Conservation (phyloP, 2,329 filamentous ascomycete genomes). For the Cladosporium austrohemisphaericum region DNA sequence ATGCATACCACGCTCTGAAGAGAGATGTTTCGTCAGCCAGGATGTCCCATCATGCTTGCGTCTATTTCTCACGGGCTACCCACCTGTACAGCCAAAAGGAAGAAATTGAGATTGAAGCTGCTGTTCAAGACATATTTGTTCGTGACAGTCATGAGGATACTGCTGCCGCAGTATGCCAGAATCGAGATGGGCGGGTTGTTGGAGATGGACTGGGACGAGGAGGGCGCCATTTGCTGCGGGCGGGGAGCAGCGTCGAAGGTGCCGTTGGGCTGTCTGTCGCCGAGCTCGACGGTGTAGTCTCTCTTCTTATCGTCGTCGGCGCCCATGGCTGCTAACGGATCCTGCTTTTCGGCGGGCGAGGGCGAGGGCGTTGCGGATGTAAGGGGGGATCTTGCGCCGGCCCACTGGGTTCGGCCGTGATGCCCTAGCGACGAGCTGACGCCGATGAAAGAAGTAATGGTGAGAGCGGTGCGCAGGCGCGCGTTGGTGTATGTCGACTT, state of each 20-base stretch:
- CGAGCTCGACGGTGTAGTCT: slow-evolving; percentile 69
- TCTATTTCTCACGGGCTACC: slow-evolving; percentile 4
- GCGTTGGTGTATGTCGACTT: neutral
- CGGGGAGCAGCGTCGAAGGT: slow-evolving; percentile 34
- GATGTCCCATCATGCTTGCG: neutral
- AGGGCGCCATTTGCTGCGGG: slow-evolving; percentile 48
- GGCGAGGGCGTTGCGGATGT: slow-evolving; percentile 14
- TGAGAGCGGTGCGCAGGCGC: slow-evolving; percentile 17
- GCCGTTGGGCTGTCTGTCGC: slow-evolving; percentile 54
- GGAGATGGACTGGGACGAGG: slow-evolving; percentile 40
- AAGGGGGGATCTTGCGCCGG: slow-evolving; percentile 23
- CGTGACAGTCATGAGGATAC: slow-evolving; percentile 99
- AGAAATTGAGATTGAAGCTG: slow-evolving; percentile 92
- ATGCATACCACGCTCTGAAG: slow-evolving; percentile 86
- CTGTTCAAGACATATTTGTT: slow-evolving; percentile 98
- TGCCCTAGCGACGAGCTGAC: slow-evolving; percentile 25
- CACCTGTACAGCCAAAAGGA: slow-evolving; percentile 91
- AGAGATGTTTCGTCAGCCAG: neutral
- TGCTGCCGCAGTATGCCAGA: slow-evolving; percentile 85
- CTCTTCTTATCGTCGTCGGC: slow-evolving; percentile 71
- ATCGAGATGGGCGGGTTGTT: slow-evolving; percentile 77
- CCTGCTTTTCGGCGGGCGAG: slow-evolving; percentile 12
- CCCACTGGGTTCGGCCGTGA: slow-evolving; percentile 19
- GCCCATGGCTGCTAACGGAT: slow-evolving; percentile 51
- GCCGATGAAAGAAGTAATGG: slow-evolving; percentile 32